Conservation (phyloP, 768 basidiomycete species). For the Tulasnella sp. region DNA sequence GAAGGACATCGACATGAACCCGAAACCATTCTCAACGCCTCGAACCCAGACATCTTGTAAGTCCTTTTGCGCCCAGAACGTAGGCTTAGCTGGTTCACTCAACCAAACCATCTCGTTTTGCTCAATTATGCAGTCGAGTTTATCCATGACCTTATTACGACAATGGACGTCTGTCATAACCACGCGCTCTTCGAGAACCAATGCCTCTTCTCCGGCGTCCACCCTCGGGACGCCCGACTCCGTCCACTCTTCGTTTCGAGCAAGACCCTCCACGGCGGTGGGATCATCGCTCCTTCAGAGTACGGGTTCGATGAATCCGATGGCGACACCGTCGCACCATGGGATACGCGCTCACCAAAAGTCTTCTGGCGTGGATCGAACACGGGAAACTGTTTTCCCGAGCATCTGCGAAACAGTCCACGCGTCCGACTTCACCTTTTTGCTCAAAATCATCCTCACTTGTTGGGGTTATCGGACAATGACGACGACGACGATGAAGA, state of each 20-base stretch:
- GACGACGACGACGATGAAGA: too few relatives aligned
- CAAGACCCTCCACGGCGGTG: constrained; percentile 23
- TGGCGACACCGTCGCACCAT: constrained; percentile 23
- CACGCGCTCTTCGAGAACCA: constrained; percentile 23
- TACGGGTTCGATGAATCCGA: constrained; percentile 24
- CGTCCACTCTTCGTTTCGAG: constrained; percentile 26
- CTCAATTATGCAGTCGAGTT: constrained; percentile 25
- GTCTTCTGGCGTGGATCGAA: constrained; percentile 33
- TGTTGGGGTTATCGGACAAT: too few relatives aligned
- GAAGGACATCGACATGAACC: not conserved
- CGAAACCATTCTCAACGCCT: not conserved
- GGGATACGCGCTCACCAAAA: constrained; percentile 24
- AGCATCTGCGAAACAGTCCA: constrained; percentile 26
- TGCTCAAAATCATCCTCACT: constrained; percentile 11
- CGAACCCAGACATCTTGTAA: not conserved
- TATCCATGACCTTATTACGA: constrained; percentile 27
- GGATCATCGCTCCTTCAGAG: constrained; percentile 21
- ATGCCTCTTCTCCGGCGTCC: constrained; percentile 22
- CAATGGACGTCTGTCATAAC: constrained; percentile 27
- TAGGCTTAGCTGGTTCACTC: too few relatives aligned
- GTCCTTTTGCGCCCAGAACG: not conserved
- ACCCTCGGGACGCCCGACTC: constrained; percentile 25
- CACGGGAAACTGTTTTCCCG: constrained; percentile 26
- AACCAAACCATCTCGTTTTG: not conserved
- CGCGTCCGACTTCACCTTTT: constrained; percentile 24